phyloP scores from a whole-genome alignment of 2,329 filamentous ascomycete species.

The Cadophora sp. region DNA sequence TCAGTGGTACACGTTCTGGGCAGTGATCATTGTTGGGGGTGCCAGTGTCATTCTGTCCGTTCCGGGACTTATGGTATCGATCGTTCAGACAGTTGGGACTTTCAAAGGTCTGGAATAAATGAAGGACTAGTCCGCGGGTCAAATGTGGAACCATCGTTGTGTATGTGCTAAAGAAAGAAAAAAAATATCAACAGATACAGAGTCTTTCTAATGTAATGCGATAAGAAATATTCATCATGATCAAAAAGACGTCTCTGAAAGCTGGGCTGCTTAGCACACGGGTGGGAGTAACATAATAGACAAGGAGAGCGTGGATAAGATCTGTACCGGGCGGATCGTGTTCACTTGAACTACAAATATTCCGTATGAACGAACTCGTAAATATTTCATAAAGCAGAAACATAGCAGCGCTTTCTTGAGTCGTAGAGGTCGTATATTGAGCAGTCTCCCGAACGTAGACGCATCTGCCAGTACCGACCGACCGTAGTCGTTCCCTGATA shows the following conservation, averaged over 20 bases:
- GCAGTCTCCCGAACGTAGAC: constrained; percentile 17
- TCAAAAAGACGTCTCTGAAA: background rate
- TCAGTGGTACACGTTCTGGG: background rate
- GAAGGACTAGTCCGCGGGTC: background rate
- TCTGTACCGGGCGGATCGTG: background rate
- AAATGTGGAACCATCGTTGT: background rate
- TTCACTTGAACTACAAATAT: background rate
- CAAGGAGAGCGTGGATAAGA: background rate
- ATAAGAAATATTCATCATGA: background rate
- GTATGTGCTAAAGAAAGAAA: background rate
- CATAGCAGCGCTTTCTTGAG: background rate
- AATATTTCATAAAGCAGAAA: background rate
- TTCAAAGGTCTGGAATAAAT: background rate
- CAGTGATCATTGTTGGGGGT: background rate
- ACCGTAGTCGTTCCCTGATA: constrained; percentile 19
- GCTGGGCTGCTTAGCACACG: background rate
- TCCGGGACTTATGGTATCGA: background rate
- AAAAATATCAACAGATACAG: background rate
- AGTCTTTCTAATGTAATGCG: background rate
- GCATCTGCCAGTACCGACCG: constrained; percentile 11
- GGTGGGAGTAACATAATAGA: background rate
- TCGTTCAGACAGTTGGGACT: background rate
- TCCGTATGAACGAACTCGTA: too few species aligned
- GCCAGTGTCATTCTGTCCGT: background rate
- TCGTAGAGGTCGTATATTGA: constrained; percentile 18